Base-by-base conservation (phyloP, 176 grass and related monocot genomes). In the Musa itinerans region DNA sequence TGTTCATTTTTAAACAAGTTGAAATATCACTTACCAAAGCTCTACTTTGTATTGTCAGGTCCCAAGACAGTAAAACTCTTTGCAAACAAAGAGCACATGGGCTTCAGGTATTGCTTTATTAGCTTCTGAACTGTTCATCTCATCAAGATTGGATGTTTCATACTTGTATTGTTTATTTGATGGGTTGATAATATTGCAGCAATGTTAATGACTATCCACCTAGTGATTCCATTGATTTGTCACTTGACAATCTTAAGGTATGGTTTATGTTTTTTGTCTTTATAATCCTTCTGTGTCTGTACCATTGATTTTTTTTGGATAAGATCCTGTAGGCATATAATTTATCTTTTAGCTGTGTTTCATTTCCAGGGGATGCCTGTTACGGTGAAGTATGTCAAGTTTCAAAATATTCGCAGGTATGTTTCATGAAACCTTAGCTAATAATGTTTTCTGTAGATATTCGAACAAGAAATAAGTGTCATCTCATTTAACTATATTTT, bases 321-420 rank as follows among this genome's bases (percentile, higher is more conserved):
- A 34, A 34, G 29, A 34, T 34, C 3, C 29, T 34, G 3, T 34
- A 4, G 29, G 29, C 4, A 4, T 34, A 78, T n/a, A 51, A 61
- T 24, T 51, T 24, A 64, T 53, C 43, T 29, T 24, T 11, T 53
- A 63, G 8, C 11, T 64, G 17, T 58, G 34, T 63, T n/a, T 52
- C 43, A 34, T 75, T 79, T 92, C 62, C 82, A 99, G 96, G 83
- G 82, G 53, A 87, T 79, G 75, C 90, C 83, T 79, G 74, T 79
- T 27, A 69, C 59, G 14, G 80, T 99, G 61, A 99, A 99, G 81
- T 99, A 92, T 79, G 91, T 99, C 68, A 99, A 95, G 83, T 99
- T 99, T 81, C 96, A 99, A 80, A 95, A 92, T 86, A 86, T 99
- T 89, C 91, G 89, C 74, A 99, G 96, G 96, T 99, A 86, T 17